Conservation (phyloP, 768 basidiomycete species). For the Dictyophora rubrovolvata region DNA sequence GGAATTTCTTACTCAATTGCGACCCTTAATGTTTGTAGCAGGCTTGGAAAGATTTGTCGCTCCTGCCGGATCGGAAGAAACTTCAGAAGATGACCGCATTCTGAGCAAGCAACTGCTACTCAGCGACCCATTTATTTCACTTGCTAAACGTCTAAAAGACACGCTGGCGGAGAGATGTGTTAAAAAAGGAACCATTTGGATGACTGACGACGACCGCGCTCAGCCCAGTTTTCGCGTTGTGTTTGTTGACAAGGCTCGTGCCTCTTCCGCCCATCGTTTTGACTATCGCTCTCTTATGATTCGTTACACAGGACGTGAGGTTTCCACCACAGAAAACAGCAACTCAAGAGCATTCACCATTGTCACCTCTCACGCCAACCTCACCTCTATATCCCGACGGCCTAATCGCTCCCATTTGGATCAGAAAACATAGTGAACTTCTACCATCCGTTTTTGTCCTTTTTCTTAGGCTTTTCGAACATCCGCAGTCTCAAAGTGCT, state of each 20-base stretch:
- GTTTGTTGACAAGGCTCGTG: conserved; percentile 66
- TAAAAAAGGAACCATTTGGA: conserved; percentile 51
- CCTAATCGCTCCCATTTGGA: conserved; percentile 95
- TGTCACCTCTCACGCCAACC: conserved; percentile 83
- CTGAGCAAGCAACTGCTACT: conserved; percentile 25
- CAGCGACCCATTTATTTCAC: conserved; percentile 48
- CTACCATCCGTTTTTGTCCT: conserved; percentile 90
- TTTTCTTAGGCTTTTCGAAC: conserved; percentile 76
- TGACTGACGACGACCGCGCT: conserved; percentile 45
- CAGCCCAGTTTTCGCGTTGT: conserved; percentile 67
- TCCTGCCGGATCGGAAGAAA: conserved; percentile 12
- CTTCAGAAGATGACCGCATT: conserved; percentile 17
- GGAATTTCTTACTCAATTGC: conserved; percentile 80
- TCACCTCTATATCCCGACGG: conserved; percentile 94
- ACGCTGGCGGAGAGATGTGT: conserved; percentile 48
- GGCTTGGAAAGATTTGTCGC: conserved; percentile 46
- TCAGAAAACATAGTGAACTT: conserved; percentile 87
- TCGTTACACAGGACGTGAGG: conserved; percentile 40
- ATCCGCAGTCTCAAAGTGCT: conserved; percentile 27
- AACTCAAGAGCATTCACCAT: conserved; percentile 55
- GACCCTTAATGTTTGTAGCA: conserved; percentile 91
- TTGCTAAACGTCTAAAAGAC: conserved; percentile 56
- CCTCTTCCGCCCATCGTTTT: background rate
- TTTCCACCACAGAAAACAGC: conserved; percentile 77
- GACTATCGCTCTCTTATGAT: background rate